Conservation (phyloP, 176 grass and related monocot genomes). For the Ensete glaucum region DNA sequence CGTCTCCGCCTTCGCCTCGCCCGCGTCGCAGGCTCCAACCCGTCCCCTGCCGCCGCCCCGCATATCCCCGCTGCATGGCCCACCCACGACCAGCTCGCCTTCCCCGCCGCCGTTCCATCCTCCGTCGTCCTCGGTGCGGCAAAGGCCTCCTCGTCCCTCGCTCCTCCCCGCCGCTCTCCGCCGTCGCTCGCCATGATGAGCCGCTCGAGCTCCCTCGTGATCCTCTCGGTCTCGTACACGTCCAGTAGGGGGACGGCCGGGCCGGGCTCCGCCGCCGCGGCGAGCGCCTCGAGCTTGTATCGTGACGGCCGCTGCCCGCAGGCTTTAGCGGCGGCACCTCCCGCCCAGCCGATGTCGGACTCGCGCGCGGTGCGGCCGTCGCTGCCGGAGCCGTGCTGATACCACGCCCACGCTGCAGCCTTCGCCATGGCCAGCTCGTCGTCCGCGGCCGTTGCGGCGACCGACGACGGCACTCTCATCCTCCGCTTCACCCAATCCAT, state of each 20-base stretch:
- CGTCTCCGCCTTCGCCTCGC: neutral
- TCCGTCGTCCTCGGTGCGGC: neutral
- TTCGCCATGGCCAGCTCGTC: slow-evolving; percentile 4
- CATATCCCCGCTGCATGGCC: neutral
- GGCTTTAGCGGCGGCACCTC: neutral
- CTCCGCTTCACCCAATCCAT: neutral
- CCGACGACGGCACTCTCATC: neutral
- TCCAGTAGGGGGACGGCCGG: slow-evolving; percentile 37
- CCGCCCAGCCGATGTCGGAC: neutral
- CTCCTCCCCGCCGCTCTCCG: neutral
- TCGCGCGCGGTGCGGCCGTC: neutral
- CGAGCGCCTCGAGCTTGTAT: neutral
- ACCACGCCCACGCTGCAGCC: slow-evolving; percentile 14
- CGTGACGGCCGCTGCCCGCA: neutral
- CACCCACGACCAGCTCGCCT: neutral
- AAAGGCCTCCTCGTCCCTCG: too few relatives aligned
- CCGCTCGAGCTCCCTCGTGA: slow-evolving; percentile 65
- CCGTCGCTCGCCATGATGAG: slow-evolving; percentile 21
- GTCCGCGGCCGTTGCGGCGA: too few relatives aligned
- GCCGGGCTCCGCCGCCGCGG: neutral
- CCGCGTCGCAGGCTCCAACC: neutral
- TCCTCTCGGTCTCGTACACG: slow-evolving; percentile 59
- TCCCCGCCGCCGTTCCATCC: too few relatives aligned
- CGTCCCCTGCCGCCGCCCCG: neutral
- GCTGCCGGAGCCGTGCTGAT: neutral